Evolutionary conservation across 2,329 filamentous ascomycete species (phyloP).

Genomic region (Cladosporium sp.): DNA sequence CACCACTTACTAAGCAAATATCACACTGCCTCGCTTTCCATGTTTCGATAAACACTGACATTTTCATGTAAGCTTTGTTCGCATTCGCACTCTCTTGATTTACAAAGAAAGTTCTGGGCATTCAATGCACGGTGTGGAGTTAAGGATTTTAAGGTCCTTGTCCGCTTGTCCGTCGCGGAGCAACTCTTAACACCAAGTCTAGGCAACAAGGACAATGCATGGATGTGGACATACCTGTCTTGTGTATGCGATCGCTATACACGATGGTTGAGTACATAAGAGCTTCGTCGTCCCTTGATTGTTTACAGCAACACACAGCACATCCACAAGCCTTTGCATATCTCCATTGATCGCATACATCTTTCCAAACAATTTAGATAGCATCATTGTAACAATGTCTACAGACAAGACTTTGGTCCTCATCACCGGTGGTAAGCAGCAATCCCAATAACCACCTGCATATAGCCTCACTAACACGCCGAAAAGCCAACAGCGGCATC

Average conservation of each 20-base stretch:
- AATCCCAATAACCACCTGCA: neutral
- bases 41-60: neutral
- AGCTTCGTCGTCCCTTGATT: neutral
- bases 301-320: neutral
- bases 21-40: neutral
- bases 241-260: neutral
- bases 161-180: neutral
- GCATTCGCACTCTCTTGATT: neutral
- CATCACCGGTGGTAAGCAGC: constrained; percentile 13
- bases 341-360: neutral
- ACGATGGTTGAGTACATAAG: neutral
- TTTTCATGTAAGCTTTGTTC: neutral
- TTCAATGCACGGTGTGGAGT: neutral
- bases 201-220: neutral
- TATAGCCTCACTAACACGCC: neutral
- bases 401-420: constrained; percentile 10
- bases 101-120: neutral
- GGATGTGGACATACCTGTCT: neutral
- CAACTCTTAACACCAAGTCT: neutral
- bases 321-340: neutral
- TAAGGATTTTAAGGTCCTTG: neutral
- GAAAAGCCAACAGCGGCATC: constrained; percentile 57
- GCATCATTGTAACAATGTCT: neutral
- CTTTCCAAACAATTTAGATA: neutral
- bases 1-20: neutral